Conservation (phyloP, 2,329 filamentous ascomycete genomes). For the Fusarium floridanum region DNA sequence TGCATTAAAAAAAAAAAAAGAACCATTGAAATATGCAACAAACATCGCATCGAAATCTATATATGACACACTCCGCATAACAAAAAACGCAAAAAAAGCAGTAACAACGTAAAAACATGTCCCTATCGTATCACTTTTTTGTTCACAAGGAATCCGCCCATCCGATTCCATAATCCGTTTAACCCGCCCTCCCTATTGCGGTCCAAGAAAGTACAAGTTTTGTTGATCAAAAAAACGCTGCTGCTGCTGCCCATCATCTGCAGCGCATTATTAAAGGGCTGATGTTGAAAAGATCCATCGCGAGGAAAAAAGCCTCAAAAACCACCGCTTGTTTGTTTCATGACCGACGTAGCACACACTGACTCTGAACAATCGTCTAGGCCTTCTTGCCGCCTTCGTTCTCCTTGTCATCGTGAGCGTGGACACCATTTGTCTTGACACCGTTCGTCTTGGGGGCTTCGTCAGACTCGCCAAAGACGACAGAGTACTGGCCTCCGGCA, state of each 20-base stretch:
- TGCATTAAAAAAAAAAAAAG: constrained; percentile 10
- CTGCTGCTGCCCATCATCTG: not conserved
- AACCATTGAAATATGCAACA: constrained; percentile 33
- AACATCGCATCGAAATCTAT: constrained; percentile 34
- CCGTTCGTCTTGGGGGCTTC: constrained; percentile 50
- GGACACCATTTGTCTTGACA: constrained; percentile 39
- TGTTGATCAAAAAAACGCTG: constrained; percentile 7
- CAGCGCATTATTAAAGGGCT: constrained; percentile 34
- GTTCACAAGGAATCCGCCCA: constrained; percentile 32
- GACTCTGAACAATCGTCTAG: constrained; percentile 16
- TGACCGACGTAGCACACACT: constrained; percentile 7
- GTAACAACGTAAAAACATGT: constrained; percentile 8
- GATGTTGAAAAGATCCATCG: constrained; percentile 19
- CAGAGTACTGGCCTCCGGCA: constrained; percentile 87
- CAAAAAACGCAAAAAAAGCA: not conserved
- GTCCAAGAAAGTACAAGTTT: constrained; percentile 31
- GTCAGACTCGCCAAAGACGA: constrained; percentile 65
- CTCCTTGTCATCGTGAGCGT: constrained; percentile 33
- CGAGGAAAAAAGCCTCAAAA: constrained; percentile 6
- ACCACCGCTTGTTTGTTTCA: constrained; percentile 5
- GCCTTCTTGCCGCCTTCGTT: constrained; percentile 25
- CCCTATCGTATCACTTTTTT: constrained; percentile 27
- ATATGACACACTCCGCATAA: constrained; percentile 14
- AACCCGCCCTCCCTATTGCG: constrained; percentile 11
- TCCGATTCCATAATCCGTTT: constrained; percentile 20